These are phyloP conservation scores for Linnemannia elongata DNA, from an alignment of 192 early-diverging fungal genomes.

Conservation along the genomic window DNA sequence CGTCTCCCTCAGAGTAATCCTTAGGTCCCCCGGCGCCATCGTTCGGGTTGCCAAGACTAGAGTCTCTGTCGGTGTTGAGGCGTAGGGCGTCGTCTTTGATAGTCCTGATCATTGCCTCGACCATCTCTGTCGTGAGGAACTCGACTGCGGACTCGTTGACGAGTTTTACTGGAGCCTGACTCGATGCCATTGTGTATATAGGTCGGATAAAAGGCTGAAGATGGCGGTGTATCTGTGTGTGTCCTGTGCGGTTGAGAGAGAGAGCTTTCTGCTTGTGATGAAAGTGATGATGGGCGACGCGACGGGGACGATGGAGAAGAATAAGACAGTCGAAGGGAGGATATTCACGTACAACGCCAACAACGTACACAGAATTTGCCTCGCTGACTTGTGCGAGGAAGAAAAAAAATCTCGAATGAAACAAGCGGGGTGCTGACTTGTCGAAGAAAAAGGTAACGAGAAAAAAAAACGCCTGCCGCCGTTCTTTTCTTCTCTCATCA, in stretches of 20 bases:
- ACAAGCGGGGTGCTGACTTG: background rate
- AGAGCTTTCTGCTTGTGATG: background rate
- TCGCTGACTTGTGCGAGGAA: background rate
- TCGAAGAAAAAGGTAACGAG: background rate
- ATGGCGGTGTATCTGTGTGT: constrained; percentile 1
- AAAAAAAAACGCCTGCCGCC: constrained; percentile 11
- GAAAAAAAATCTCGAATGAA: background rate
- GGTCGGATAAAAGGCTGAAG: background rate
- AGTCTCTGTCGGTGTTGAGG: constrained; percentile 32
- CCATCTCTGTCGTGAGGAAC: constrained; percentile 83
- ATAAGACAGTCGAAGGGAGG: background rate
- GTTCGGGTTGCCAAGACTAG: constrained; percentile 34
- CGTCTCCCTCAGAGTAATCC: constrained; percentile 65
- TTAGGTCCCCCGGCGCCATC: constrained; percentile 47
- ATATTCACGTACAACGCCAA: background rate
- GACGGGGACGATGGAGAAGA: background rate
- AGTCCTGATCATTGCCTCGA: constrained; percentile 73
- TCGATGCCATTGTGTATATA: constrained; percentile 38
- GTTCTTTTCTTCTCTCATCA: constrained; percentile 1
- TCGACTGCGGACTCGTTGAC: constrained; percentile 81
- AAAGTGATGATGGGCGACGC: background rate
- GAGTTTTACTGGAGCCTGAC: constrained; percentile 32
- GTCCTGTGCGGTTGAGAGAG: background rate
- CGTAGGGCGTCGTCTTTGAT: constrained; percentile 59
- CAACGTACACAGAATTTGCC: background rate